Percentiles rank a stretch among this genome's conserved stretches.
phyloP scores from a whole-genome alignment of 148 eudicot species.

The Rhododendron vialii region DNA sequence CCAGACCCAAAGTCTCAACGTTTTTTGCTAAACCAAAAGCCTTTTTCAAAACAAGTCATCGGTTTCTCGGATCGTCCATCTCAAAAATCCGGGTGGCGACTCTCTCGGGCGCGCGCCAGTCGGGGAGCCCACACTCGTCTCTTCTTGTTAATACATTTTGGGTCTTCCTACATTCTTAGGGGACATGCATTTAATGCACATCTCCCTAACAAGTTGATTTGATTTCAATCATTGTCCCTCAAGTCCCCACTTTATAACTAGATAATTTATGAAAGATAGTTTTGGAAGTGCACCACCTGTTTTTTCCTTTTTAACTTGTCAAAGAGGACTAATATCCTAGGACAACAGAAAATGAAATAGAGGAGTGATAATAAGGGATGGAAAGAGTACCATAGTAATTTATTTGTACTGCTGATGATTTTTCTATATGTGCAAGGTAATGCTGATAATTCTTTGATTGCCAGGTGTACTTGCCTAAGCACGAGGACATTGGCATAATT shows the following conservation, averaged over 20 bases:
- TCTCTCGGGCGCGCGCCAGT: no score
- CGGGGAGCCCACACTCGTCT: neutral
- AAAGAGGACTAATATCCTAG: neutral
- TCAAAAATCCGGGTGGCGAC: no score
- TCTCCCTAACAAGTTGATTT: neutral
- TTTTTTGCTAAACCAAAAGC: no score
- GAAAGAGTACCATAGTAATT: neutral
- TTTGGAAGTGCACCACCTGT: neutral
- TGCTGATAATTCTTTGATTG: slow-evolving; percentile 13
- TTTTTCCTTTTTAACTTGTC: neutral
- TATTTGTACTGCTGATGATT: neutral
- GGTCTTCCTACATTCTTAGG: neutral
- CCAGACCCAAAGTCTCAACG: no score
- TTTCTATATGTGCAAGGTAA: neutral
- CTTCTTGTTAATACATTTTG: neutral
- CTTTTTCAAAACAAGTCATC: no score
- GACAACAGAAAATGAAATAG: neutral
- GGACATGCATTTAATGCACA: neutral
- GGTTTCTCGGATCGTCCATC: no score
- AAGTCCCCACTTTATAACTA: neutral
- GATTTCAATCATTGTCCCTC: neutral
- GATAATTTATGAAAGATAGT: neutral
- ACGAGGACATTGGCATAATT: slow-evolving; percentile 55
- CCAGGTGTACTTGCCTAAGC: slow-evolving; percentile 80
- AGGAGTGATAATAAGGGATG: neutral